Conservation (phyloP, 768 basidiomycete genomes). For the Kwoniella newhampshirensis region DNA sequence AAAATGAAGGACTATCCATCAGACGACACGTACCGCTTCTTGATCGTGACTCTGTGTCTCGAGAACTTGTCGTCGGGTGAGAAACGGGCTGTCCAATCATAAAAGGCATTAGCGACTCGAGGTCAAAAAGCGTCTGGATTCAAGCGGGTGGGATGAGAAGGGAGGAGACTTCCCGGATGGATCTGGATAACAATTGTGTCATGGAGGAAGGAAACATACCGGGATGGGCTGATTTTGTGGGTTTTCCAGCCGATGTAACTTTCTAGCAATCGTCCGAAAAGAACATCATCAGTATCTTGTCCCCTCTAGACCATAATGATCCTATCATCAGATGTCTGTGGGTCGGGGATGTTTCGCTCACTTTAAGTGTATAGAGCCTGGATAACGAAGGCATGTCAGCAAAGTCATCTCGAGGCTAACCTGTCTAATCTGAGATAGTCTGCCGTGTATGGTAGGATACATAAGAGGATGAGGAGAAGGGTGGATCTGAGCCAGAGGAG, state of each 20-base stretch:
- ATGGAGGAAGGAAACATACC: no score
- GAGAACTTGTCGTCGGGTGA: conserved; percentile 99
- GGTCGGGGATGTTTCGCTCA: conserved; percentile 53
- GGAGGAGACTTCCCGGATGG: no score
- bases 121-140: no score
- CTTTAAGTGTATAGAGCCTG: conserved; percentile 90
- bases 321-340: not conserved
- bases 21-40: conserved; percentile 63
- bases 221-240: conserved; percentile 95
- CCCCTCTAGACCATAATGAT: not conserved
- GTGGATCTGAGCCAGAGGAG: no score
- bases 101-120: no score
- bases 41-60: conserved; percentile 92
- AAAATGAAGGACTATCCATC: not conserved
- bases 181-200: no score
- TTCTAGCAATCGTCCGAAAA: conserved; percentile 62
- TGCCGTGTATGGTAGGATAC: not conserved
- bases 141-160: no score
- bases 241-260: conserved; percentile 71
- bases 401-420: no score
- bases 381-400: no score
- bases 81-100: conserved; percentile 96
- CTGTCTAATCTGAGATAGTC: no score
- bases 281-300: conserved; percentile 1
- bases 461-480: not conserved